Conservation (phyloP, 495 filamentous ascomycete species). For the Penicillium robsamsonii region DNA sequence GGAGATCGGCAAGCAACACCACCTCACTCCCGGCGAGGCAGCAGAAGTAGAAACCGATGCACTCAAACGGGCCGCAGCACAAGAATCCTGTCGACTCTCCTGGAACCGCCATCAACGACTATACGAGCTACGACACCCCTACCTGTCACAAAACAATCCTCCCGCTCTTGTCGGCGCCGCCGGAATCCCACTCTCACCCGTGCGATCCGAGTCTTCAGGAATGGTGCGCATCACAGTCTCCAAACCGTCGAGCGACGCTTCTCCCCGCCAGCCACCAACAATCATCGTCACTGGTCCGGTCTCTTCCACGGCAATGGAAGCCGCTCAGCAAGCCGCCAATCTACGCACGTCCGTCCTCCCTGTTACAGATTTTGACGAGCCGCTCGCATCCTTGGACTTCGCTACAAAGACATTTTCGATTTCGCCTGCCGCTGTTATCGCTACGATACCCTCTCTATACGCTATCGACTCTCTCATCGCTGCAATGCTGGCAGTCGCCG, state of each 20-base stretch:
- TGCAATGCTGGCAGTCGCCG: slow-evolving; percentile 67
- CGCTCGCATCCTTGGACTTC: slow-evolving; percentile 52
- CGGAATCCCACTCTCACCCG: slow-evolving; percentile 63
- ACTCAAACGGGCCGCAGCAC: slow-evolving; percentile 62
- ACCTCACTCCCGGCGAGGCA: slow-evolving; percentile 42
- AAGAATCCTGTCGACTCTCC: slow-evolving; percentile 68
- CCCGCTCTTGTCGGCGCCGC: slow-evolving; percentile 52
- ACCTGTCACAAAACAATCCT: slow-evolving; percentile 54
- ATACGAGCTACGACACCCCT: slow-evolving; percentile 73
- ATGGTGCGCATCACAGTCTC: slow-evolving; percentile 44
- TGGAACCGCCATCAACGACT: slow-evolving; percentile 61
- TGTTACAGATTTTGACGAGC: slow-evolving; percentile 40
- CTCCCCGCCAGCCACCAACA: slow-evolving; percentile 36
- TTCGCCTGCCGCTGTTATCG: slow-evolving; percentile 40
- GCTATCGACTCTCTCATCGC: slow-evolving; percentile 72
- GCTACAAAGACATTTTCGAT: slow-evolving; percentile 47
- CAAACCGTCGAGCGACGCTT: slow-evolving; percentile 26
- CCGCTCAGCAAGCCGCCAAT: slow-evolving; percentile 41
- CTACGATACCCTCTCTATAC: slow-evolving; percentile 59
- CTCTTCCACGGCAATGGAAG: slow-evolving; percentile 34
- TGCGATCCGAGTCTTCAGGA: slow-evolving; percentile 34
- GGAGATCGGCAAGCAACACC: slow-evolving; percentile 41
- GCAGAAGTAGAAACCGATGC: slow-evolving; percentile 53
- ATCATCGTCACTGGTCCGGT: slow-evolving; percentile 43
- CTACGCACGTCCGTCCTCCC: slow-evolving; percentile 45